These are phyloP conservation scores for Wickerhamiella cacticola DNA, from an alignment of 805 yeast species.

Conservation along the genomic window DNA sequence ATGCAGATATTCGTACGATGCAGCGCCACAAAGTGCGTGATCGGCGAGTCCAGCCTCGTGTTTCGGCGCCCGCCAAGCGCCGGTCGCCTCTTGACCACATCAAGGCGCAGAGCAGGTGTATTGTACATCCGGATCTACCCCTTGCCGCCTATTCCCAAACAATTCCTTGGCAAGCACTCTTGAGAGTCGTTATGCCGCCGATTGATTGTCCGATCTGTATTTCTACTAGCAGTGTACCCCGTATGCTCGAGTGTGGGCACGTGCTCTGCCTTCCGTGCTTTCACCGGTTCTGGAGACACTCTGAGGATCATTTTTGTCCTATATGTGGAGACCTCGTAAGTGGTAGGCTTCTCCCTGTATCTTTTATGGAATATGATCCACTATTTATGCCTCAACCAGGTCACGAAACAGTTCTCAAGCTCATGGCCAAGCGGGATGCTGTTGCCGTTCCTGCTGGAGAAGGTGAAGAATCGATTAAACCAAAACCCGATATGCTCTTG, in stretches of 20 bases:
- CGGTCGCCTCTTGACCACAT: conserved; percentile 8
- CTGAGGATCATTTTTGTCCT: conserved; percentile 20
- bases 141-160: conserved; percentile 34
- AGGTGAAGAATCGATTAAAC: conserved; percentile 21
- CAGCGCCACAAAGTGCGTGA: not conserved
- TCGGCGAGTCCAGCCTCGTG: not conserved
- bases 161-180: conserved; percentile 48
- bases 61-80: not conserved
- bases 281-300: conserved; percentile 48
- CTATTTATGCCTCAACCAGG: conserved; percentile 19
- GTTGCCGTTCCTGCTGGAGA: not conserved
- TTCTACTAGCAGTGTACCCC: conserved; percentile 73
- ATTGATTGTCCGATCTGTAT: conserved; percentile 84
- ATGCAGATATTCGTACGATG: not conserved
- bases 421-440: conserved; percentile 14
- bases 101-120: conserved; percentile 43
- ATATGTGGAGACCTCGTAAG: conserved; percentile 19
- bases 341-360: conserved; percentile 16
- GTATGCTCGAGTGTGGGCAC: conserved; percentile 95
- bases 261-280: conserved; percentile 76
- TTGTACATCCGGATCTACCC: conserved; percentile 50
- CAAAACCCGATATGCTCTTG: conserved; percentile 27
- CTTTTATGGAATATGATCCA: conserved; percentile 16
- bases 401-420: conserved; percentile 19
- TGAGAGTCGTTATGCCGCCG: conserved; percentile 64